Evolutionary conservation across 1,284 basidiomycete genomes (phyloP).

Genomic region (Xerocomus cyaneibrunnescens): DNA sequence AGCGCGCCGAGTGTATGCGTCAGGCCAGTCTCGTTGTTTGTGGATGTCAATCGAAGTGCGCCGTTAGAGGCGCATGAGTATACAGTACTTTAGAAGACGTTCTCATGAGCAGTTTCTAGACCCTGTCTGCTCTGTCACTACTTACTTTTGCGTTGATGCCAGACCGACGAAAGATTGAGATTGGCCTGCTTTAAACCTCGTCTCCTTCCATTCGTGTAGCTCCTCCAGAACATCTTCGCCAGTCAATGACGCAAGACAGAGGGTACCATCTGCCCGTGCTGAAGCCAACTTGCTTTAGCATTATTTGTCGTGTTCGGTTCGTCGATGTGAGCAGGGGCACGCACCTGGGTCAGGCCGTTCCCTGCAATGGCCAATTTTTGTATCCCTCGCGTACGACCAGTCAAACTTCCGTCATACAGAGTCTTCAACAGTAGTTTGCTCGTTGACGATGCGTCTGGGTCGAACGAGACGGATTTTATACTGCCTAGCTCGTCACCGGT

Average conservation of each 20-base stretch:
- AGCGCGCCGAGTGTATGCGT: conserved; percentile 42
- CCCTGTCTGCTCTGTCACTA: neutral
- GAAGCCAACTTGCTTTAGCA: conserved; percentile 58
- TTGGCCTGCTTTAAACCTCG: conserved; percentile 50
- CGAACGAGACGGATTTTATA: conserved; percentile 59
- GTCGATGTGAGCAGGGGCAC: conserved; percentile 19
- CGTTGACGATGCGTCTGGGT: conserved; percentile 20
- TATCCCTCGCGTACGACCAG: conserved; percentile 32
- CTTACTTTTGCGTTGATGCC: conserved; percentile 40
- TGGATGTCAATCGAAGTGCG: conserved; percentile 52
- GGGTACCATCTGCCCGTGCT: conserved; percentile 57
- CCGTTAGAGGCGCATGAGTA: conserved; percentile 75
- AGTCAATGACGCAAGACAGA: conserved; percentile 43
- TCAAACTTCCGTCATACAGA: conserved; percentile 36
- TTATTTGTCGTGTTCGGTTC: conserved; percentile 20
- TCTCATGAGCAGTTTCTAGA: conserved; percentile 10
- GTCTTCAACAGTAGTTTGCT: conserved; percentile 36
- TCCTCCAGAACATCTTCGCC: conserved; percentile 42
- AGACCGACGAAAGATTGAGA: conserved; percentile 62
- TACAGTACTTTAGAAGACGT: conserved; percentile 27
- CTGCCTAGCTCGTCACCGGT: conserved; percentile 73
- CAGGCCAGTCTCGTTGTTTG: conserved; percentile 30
- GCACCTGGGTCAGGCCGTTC: conserved; percentile 38
- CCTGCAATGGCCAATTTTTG: conserved; percentile 44
- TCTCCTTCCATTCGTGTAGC: conserved; percentile 60